Percentiles rank a stretch among this genome's conserved stretches.
Conservation (phyloP, 2,329 filamentous ascomycete genomes). For the Chrysosporium keratinophilum region DNA sequence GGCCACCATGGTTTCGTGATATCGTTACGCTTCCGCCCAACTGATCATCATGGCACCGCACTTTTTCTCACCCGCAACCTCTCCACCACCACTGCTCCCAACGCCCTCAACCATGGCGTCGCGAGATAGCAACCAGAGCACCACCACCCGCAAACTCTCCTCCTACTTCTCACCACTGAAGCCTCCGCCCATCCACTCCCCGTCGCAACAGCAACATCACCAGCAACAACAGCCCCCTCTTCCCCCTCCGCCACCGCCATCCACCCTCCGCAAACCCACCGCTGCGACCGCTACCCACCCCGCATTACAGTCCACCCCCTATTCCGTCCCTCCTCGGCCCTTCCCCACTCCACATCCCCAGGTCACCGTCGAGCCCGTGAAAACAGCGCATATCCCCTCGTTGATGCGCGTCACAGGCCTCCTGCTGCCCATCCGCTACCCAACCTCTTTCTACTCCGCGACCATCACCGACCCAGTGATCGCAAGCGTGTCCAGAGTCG, state of each 20-base stretch:
- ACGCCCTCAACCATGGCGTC: constrained; percentile 8
- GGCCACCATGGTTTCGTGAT: neutral
- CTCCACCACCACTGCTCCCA: neutral
- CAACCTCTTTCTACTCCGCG: constrained; percentile 51
- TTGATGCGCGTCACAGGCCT: constrained; percentile 49
- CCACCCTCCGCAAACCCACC: constrained; percentile 19
- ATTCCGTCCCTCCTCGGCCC: constrained; percentile 15
- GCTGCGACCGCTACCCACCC: constrained; percentile 20
- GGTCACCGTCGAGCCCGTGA: constrained; percentile 44
- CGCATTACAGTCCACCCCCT: constrained; percentile 24
- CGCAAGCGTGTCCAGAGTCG: constrained; percentile 48
- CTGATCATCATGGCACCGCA: constrained; percentile 5
- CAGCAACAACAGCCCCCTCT: constrained; percentile 10
- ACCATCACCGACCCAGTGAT: constrained; percentile 46
- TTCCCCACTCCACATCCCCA: constrained; percentile 36
- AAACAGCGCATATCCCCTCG: constrained; percentile 44
- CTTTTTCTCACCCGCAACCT: constrained; percentile 5
- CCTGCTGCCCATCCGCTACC: constrained; percentile 52
- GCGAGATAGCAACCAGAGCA: neutral
- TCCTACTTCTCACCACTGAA: constrained; percentile 4
- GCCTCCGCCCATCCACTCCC: neutral
- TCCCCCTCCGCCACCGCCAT: constrained; percentile 20
- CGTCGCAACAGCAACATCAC: neutral
- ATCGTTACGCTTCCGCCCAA: neutral
- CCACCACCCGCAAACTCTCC: constrained; percentile 5